phyloP scores from a whole-genome alignment of 768 basidiomycete genomes.

The Mycena galericulata region DNA sequence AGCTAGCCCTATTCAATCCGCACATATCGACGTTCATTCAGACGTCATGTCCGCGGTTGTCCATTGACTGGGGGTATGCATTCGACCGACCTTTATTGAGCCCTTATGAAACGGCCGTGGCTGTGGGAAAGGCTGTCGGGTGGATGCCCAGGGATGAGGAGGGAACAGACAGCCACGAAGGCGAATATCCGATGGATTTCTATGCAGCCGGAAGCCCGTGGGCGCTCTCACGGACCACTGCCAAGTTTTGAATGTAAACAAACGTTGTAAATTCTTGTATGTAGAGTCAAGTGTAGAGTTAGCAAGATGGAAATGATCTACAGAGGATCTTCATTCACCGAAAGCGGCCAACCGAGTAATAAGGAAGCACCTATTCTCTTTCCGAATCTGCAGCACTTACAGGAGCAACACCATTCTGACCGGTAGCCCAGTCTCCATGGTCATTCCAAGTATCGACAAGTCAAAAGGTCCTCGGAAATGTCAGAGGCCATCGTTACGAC shows the following conservation, averaged over 20 bases:
- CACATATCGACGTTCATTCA: conserved; percentile 93
- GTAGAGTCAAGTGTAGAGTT: too few species aligned
- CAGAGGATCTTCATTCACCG: conserved; percentile 2
- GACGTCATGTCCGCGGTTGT: conserved; percentile 95
- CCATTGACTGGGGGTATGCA: conserved; percentile 99
- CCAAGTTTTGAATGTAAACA: conserved; percentile 53
- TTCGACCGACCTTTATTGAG: conserved; percentile 90
- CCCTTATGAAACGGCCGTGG: conserved; percentile 94
- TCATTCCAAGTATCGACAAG: neutral
- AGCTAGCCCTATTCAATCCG: conserved; percentile 84
- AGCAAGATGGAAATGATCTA: neutral
- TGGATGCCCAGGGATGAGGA: conserved; percentile 68
- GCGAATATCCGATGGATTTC: conserved; percentile 95
- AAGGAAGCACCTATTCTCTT: neutral
- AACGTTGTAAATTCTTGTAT: too few species aligned
- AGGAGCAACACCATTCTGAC: neutral
- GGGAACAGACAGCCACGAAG: conserved; percentile 39
- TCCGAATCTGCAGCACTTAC: neutral
- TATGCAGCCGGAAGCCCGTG: conserved; percentile 86
- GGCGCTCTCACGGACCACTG: conserved; percentile 74
- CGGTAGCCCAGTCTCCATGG: neutral
- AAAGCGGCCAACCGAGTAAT: neutral
- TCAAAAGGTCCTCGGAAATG: neutral
- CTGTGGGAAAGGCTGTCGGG: conserved; percentile 72
- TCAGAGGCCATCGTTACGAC: too few species aligned